Conservation (phyloP, 1,139 yeast species). For the Geotrichum europaeum region DNA sequence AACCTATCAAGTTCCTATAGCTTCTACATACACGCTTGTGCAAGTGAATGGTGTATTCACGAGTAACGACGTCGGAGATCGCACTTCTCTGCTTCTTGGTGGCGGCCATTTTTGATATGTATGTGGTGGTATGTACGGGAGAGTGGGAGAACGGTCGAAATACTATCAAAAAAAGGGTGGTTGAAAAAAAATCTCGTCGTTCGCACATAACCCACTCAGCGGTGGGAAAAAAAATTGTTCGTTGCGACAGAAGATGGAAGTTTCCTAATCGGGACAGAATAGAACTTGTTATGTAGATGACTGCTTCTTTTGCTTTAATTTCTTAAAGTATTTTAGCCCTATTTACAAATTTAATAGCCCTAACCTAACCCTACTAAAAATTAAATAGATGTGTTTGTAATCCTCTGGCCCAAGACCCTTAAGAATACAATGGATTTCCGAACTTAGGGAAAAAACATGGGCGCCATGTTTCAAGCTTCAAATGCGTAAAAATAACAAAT, state of each 20-base stretch:
- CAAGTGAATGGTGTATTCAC: slow-evolving; percentile 99
- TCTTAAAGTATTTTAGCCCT: not conserved
- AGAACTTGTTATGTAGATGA: not conserved
- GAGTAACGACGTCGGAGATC: slow-evolving; percentile 98
- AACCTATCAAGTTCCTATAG: not conserved
- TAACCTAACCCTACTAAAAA: not conserved
- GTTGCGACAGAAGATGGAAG: not conserved
- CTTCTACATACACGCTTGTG: slow-evolving; percentile 88
- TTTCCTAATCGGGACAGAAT: not conserved
- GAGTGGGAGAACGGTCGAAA: slow-evolving; percentile 9
- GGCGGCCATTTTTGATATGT: slow-evolving; percentile 33
- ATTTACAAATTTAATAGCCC: not conserved
- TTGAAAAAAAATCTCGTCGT: not conserved
- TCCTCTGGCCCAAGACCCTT: no score
- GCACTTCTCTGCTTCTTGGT: slow-evolving; percentile 59
- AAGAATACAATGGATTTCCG: no score
- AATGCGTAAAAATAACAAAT: no score
- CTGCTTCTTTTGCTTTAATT: not conserved
- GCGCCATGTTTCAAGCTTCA: no score
- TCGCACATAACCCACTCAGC: not conserved
- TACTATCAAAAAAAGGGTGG: not conserved
- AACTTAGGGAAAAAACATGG: no score
- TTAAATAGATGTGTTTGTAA: no score
- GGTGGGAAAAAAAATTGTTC: not conserved
- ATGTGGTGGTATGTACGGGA: slow-evolving; percentile 13